phyloP scores from a whole-genome alignment of 1,284 basidiomycete species.

The Kalmanozyma brasiliensis region DNA sequence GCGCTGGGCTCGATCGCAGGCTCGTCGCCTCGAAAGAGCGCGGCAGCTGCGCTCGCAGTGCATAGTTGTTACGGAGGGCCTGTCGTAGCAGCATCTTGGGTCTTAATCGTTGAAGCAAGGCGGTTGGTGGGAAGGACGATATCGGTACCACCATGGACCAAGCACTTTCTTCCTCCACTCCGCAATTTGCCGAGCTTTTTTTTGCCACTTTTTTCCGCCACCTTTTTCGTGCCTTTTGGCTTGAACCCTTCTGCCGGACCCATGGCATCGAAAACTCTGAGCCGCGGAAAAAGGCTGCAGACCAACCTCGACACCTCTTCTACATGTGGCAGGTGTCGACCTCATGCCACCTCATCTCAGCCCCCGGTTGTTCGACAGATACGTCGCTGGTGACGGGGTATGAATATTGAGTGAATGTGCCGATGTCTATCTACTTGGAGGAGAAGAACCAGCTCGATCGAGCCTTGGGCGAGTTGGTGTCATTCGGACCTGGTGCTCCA shows the following conservation, averaged over 20 bases:
- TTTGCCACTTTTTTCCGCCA: constrained; percentile 1
- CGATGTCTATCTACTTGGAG: constrained; percentile 34
- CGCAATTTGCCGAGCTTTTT: constrained; percentile 21
- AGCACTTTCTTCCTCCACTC: constrained; percentile 27
- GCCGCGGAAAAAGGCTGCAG: no score
- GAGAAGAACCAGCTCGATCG: constrained; percentile 61
- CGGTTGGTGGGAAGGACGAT: no score
- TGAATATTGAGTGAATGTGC: constrained; percentile 6
- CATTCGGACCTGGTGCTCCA: constrained; percentile 19
- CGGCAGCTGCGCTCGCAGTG: constrained; percentile 29
- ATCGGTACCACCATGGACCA: no score
- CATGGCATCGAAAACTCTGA: no score
- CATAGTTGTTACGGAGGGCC: constrained; percentile 35
- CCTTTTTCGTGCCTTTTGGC: neutral
- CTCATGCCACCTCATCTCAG: no score
- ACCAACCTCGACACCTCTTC: no score
- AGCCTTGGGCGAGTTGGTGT: constrained; percentile 53
- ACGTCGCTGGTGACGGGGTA: constrained; percentile 11
- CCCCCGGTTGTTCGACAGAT: neutral
- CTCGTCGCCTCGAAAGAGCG: constrained; percentile 24
- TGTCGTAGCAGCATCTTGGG: constrained; percentile 34
- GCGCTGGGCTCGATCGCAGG: constrained; percentile 10
- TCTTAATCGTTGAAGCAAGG: neutral
- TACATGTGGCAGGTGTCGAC: no score
- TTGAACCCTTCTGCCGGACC: neutral